Evolutionary conservation across 2,329 filamentous ascomycete species (phyloP).

Genomic region (Hypoxylon sp.): DNA sequence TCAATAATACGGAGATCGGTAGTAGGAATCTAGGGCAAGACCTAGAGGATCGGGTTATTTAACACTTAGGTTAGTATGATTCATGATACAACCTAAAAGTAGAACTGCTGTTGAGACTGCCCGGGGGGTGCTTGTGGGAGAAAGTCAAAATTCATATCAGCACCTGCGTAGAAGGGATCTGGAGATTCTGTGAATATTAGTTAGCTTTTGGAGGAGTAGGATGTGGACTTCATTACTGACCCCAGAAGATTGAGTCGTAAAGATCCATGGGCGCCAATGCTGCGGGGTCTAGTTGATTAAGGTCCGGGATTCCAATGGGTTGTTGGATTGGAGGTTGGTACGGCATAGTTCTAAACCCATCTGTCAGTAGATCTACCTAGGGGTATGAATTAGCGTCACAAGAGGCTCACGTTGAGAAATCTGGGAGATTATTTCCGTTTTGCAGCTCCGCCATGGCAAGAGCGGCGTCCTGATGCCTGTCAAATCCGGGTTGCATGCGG

Average conservation of each 20-base stretch:
- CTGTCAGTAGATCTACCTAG: constrained; percentile 12
- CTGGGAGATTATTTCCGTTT: constrained; percentile 66
- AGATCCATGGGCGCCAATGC: constrained; percentile 77
- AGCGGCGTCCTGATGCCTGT: constrained; percentile 73
- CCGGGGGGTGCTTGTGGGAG: constrained; percentile 72
- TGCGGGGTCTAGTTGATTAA: constrained; percentile 67
- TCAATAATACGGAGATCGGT: constrained; percentile 14
- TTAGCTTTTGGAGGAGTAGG: constrained; percentile 32
- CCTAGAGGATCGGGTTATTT: constrained; percentile 17
- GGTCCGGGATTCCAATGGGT: constrained; percentile 58
- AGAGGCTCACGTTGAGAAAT: constrained; percentile 60
- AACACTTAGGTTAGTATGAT: constrained; percentile 16
- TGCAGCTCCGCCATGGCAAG: constrained; percentile 77
- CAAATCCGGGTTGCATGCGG: constrained; percentile 54
- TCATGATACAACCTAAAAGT: constrained; percentile 60
- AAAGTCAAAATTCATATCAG: constrained; percentile 75
- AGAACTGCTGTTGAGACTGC: constrained; percentile 70
- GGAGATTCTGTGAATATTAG: constrained; percentile 65
- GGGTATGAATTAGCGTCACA: background rate
- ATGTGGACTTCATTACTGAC: constrained; percentile 60
- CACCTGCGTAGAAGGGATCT: constrained; percentile 70
- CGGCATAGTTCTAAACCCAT: constrained; percentile 43
- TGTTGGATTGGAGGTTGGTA: constrained; percentile 56
- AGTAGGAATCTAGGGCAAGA: constrained; percentile 18
- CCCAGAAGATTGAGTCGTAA: constrained; percentile 78